These are phyloP conservation scores for Mycena leptocephala DNA, from an alignment of 768 basidiomycete species.

Conservation along the genomic window DNA sequence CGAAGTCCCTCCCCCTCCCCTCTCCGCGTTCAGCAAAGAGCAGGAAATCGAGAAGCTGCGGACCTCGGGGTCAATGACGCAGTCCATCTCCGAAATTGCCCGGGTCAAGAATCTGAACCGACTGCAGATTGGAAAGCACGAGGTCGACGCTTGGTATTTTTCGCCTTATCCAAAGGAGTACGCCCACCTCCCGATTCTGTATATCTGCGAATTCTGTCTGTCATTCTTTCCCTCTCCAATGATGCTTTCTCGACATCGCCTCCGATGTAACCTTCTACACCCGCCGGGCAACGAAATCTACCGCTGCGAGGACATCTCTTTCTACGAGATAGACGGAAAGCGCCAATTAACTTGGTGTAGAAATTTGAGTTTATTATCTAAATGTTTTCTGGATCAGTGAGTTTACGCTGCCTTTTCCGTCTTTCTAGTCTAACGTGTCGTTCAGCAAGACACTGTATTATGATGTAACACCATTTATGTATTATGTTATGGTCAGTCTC, in stretches of 20 bases:
- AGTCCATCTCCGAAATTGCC: constrained; percentile 97
- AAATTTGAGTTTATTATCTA: constrained; percentile 95
- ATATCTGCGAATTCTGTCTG: constrained; percentile 99
- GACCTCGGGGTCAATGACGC: constrained; percentile 98
- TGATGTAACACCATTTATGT: constrained; percentile 99
- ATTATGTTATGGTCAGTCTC: constrained; percentile 93
- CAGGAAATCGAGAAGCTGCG: constrained; percentile 99
- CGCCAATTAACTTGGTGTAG: constrained; percentile 97
- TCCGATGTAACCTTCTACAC: constrained; percentile 91
- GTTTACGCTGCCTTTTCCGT: constrained; percentile 50
- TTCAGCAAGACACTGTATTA: constrained; percentile 97
- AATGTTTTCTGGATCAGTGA: constrained; percentile 98
- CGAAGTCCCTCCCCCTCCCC: constrained; percentile 61
- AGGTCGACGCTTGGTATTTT: constrained; percentile 99
- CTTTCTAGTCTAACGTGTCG: constrained; percentile 30
- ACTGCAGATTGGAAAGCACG: constrained; percentile 95
- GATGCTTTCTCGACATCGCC: constrained; percentile 94
- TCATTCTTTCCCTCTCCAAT: constrained; percentile 92
- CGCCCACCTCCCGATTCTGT: constrained; percentile 94
- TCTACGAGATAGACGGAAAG: constrained; percentile 98
- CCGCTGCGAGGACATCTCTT: constrained; percentile 96
- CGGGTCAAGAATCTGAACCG: constrained; percentile 99
- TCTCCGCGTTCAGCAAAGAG: constrained; percentile 91
- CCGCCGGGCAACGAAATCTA: constrained; percentile 99
- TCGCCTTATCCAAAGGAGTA: constrained; percentile 99